Base-by-base conservation (phyloP, 2,329 filamentous ascomycete species). In the Cladosporium sp. region DNA sequence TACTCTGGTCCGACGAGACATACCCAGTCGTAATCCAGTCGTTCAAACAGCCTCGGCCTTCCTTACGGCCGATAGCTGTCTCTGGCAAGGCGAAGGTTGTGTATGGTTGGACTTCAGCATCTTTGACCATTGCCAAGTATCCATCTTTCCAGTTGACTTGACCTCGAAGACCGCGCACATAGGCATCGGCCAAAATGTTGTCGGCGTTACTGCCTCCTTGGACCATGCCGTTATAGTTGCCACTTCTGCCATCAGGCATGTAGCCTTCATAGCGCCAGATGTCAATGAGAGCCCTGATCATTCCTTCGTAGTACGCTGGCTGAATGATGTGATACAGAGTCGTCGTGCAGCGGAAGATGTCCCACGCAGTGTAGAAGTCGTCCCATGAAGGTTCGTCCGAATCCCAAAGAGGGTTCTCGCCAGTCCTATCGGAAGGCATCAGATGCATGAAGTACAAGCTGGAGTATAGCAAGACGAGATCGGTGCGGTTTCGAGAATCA, bases 331-430 rank as follows among this genome's bases (percentile, higher is more conserved):
- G 89, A 68, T 89, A 83, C 0, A 92, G 80, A 0, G 88, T 78
- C 0, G 86, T 90, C 0, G 86, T 85, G 73, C 87, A 91, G 26
- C 89, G 85, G 75, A 90, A 89, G 72, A 82, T 75, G 69, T 82
- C 79, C 89, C 90, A 92, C 26, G 89, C 83, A 0, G 89, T 91
- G 72, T 90, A 91, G 18, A 89, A 86, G 66, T 92, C 89, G 66
- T 90, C 87, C 71, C 90, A 92, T 72, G 90, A 91, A 1, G 89
- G 89, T 74, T 92, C 89, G 0, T 74, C 71, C 1, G 86, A 88
- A 1, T 78, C 74, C 89, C 89, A 92, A 0, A 82, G 76, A 0
- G 89, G 88, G 67, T 91, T 92, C 73, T 92, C 90, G 0, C 88
- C 88, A 0, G 88, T 91, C 68, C 88, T 86, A 73, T 92, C 90